Evolutionary conservation across 2,329 filamentous ascomycete species (phyloP), one percentile per base, ranked within the genome.

Genomic region (Aureobasidium melanogenum): DNA sequence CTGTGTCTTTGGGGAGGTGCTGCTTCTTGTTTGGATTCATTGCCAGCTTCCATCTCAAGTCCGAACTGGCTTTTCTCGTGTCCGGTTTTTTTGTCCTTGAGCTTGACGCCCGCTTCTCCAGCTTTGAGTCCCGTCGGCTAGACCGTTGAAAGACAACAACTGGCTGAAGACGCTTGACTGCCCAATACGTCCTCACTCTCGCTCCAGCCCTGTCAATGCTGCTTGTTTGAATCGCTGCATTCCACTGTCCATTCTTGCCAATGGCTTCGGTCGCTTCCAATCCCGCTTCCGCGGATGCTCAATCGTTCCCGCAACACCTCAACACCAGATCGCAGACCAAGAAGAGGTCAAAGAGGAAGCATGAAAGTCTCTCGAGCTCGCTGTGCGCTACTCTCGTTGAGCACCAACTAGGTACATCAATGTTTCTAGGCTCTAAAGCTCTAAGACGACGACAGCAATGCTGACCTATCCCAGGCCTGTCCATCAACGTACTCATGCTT

Each of bases 401-500:
- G 36, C 75, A 76, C 62, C 75, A 77, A 66, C 70, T 77, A 22
- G 75, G 71, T 72, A 65, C 56, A 67, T 39, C 14, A 19, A 10
- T 32, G 43, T 15, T 19, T 26, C n/a, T 5, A 4, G n/a, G 14
- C 30, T 10, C 14, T 26, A 30, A 36, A 2, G 26, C 41, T 14
- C 17, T 26, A 3, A 30, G 19, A 57, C n/a, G n/a, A n/a, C n/a
- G n/a, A n/a, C n/a, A n/a, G 4, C 19, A 22, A 17, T 24, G 39
- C 52, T 56, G 39, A 56, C 39, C 52, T 38, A 19, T 34, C 30
- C 36, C 28, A 91, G 91, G 90, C 63, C 84, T 97, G 66, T 90
- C 91, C 14, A 82, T 94, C 73, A 96, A 95, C 73, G 85, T 94
- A 62, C 79, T 97, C 65, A 84, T 90, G 62, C 85, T 95, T 66